A percentile compares a stretch with the other conserved stretches of the same genome.
Conservation (phyloP, 306 rosid genomes). For the Quillaja saponaria region DNA sequence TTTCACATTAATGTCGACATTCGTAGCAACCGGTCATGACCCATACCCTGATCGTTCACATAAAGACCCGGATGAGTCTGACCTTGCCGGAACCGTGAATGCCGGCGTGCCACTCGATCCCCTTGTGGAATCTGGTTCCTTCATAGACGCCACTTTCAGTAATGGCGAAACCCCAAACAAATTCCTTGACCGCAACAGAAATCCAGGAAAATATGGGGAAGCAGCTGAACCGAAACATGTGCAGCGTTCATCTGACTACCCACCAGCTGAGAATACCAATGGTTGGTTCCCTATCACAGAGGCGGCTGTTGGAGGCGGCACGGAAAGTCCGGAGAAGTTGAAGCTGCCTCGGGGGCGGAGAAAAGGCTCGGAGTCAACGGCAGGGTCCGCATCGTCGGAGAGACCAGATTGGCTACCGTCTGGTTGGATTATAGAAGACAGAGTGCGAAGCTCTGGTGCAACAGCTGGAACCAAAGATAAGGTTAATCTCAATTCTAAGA, state of each 20-base stretch:
- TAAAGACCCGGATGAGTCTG: slow-evolving; percentile 8
- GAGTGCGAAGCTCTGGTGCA: slow-evolving; percentile 58
- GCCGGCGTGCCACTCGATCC: slow-evolving; percentile 36
- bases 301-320: not conserved
- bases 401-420: slow-evolving; percentile 48
- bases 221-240: not conserved
- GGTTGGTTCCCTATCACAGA: slow-evolving; percentile 8
- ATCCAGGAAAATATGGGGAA: not conserved
- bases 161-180: too few relatives aligned
- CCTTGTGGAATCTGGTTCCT: slow-evolving; percentile 44
- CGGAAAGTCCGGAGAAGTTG: not conserved
- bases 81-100: slow-evolving; percentile 5
- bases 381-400: too few relatives aligned
- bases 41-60: too few relatives aligned
- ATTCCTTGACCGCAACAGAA: too few relatives aligned
- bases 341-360: not conserved
- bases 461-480: slow-evolving; percentile 52
- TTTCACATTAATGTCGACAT: too few relatives aligned
- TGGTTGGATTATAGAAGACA: slow-evolving; percentile 45
- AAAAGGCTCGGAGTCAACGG: too few relatives aligned
- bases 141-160: slow-evolving; percentile 31
- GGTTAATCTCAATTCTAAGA: slow-evolving; percentile 34
- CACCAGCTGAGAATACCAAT: slow-evolving; percentile 20
- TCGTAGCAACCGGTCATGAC: too few relatives aligned
- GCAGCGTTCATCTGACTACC: slow-evolving; percentile 10